Percentiles rank a stretch among this genome's conserved stretches.
These are phyloP conservation scores for Staphylotrichum longicolle DNA, from an alignment of 495 filamentous ascomycete genomes.

Conservation along the genomic window DNA sequence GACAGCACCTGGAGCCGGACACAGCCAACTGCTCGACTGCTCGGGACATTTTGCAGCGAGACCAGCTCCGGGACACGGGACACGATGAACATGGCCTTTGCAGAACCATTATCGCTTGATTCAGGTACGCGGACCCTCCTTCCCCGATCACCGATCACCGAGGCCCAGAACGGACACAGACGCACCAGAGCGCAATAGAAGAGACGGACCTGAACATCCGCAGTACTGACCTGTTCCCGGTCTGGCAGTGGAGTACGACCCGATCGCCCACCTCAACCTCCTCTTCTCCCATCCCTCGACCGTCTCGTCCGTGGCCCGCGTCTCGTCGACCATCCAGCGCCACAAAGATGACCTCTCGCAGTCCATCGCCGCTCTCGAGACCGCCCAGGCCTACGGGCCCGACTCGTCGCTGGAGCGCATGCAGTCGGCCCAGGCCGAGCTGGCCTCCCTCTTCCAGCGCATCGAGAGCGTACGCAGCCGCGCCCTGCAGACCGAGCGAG, in stretches of 20 bases:
- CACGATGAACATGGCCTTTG: conserved; percentile 47
- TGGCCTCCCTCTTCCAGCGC: conserved; percentile 87
- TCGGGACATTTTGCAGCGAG: conserved; percentile 7
- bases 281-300: conserved; percentile 92
- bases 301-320: conserved; percentile 70
- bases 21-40: neutral
- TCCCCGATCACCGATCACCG: too few relatives aligned
- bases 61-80: neutral
- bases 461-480: conserved; percentile 91
- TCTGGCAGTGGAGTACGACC: conserved; percentile 80
- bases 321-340: conserved; percentile 66
- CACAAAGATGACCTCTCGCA: conserved; percentile 83
- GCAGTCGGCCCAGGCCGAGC: conserved; percentile 82
- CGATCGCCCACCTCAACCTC: conserved; percentile 86
- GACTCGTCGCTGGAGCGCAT: conserved; percentile 85
- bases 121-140: conserved; percentile 40
- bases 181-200: too few relatives aligned
- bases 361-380: conserved; percentile 74
- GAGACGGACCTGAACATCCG: too few relatives aligned
- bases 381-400: conserved; percentile 80
- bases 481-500: conserved; percentile 86
- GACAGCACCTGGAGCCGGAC: too few relatives aligned
- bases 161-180: too few relatives aligned
- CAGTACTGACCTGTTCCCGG: conserved; percentile 32
- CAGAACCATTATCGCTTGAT: conserved; percentile 48